A percentile compares a stretch with the other conserved stretches of the same genome.
These are phyloP conservation scores for Lecanicillium sp. DNA, from an alignment of 2,329 filamentous ascomycete species.

Conservation along the genomic window DNA sequence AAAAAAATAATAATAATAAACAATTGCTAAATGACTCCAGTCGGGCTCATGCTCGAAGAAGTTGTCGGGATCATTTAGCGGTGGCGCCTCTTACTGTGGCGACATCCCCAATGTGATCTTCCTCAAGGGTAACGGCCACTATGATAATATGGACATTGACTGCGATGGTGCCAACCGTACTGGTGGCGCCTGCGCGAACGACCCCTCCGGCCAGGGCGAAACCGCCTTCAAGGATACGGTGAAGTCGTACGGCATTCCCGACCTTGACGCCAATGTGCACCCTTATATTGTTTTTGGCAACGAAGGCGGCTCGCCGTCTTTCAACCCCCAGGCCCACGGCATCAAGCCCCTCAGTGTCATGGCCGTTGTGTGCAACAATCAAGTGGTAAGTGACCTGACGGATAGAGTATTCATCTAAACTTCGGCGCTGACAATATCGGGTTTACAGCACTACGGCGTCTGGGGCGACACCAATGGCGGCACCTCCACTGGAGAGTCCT, in stretches of 20 bases:
- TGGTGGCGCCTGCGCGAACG: conserved; percentile 31
- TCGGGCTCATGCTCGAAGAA: conserved; percentile 9
- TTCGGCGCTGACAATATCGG: too few species aligned
- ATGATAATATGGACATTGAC: conserved; percentile 45
- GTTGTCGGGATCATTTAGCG: neutral
- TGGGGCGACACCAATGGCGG: conserved; percentile 52
- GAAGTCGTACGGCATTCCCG: conserved; percentile 24
- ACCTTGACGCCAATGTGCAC: conserved; percentile 41
- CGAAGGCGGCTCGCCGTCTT: conserved; percentile 23
- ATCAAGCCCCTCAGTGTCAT: conserved; percentile 42
- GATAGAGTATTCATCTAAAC: too few species aligned
- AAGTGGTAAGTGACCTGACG: conserved; percentile 32
- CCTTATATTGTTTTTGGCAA: conserved; percentile 41
- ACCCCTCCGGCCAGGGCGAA: conserved; percentile 27
- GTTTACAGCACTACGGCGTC: conserved; percentile 41
- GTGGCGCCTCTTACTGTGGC: conserved; percentile 7
- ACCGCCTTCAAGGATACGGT: conserved; percentile 37
- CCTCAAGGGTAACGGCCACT: conserved; percentile 30
- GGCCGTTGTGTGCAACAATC: conserved; percentile 40
- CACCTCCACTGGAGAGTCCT: conserved; percentile 41
- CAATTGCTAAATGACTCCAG: neutral
- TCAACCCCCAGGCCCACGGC: conserved; percentile 28
- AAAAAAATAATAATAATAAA: too few species aligned
- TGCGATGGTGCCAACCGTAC: conserved; percentile 40
- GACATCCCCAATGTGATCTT: conserved; percentile 31